A percentile compares a stretch with the other conserved stretches of the same genome.
Evolutionary conservation across 345 rosid species (phyloP).

Genomic region (Turritis glabra): DNA sequence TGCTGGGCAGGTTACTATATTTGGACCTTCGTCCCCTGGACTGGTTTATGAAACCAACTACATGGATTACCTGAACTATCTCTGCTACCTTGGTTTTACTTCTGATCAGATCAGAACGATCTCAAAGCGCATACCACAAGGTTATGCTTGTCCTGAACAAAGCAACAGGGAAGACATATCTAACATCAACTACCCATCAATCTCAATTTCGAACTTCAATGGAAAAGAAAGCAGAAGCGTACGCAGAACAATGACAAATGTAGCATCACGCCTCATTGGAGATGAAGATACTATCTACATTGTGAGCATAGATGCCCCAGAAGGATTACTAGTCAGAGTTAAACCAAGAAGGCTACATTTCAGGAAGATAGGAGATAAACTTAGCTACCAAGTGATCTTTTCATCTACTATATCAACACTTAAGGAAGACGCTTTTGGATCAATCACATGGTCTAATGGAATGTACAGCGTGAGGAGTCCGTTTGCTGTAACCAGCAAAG

Average conservation of each 20-base stretch:
- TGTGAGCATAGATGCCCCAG: constrained; percentile 35
- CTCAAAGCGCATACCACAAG: constrained; percentile 38
- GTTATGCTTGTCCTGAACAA: constrained; percentile 50
- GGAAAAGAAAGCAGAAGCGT: constrained; percentile 40
- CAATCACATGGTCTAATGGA: constrained; percentile 58
- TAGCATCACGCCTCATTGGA: constrained; percentile 42
- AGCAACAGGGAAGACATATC: constrained; percentile 47
- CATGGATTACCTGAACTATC: constrained; percentile 61
- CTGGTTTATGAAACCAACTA: constrained; percentile 58
- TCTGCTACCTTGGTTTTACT: constrained; percentile 55
- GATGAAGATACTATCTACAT: constrained; percentile 44
- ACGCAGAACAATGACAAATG: constrained; percentile 60
- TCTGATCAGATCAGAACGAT: constrained; percentile 40
- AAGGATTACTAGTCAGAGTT: constrained; percentile 44
- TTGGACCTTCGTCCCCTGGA: constrained; percentile 58
- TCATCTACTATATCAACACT: constrained; percentile 17
- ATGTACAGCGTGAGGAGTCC: constrained; percentile 54
- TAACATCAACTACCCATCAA: constrained; percentile 75
- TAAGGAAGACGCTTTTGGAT: constrained; percentile 49
- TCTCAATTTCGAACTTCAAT: constrained; percentile 48
- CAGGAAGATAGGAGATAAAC: constrained; percentile 41
- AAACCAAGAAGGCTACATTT: constrained; percentile 49
- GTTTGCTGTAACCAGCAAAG: constrained; percentile 43
- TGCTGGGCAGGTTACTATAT: constrained; percentile 58
- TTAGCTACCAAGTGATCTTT: constrained; percentile 49